Conservation (phyloP, 2,329 filamentous ascomycete species). For the Colletotrichum chrysophilum region DNA sequence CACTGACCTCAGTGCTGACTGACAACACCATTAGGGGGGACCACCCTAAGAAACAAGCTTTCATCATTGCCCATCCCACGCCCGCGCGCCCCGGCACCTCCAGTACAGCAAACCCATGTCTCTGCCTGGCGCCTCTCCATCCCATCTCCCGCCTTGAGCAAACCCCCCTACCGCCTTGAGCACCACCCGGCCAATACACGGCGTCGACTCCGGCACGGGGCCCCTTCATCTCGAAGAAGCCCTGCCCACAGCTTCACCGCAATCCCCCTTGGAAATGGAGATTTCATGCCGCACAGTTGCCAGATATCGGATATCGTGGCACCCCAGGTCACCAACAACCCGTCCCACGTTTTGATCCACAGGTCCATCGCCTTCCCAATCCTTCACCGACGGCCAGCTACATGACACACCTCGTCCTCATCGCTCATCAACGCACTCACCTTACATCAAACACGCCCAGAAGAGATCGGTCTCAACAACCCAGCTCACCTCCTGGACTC, state of each 20-base stretch:
- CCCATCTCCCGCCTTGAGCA: neutral
- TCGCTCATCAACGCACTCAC: neutral
- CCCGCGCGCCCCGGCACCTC: neutral
- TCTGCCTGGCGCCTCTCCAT: neutral
- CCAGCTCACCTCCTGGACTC: neutral
- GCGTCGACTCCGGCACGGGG: conserved; percentile 12
- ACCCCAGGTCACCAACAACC: conserved; percentile 3
- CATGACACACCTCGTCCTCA: neutral
- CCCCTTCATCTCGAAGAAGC: neutral
- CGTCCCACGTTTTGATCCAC: conserved; percentile 11
- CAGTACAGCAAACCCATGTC: neutral
- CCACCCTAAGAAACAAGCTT: conserved; percentile 17
- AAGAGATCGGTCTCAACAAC: neutral
- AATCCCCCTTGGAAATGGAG: neutral
- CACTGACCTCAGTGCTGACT: neutral
- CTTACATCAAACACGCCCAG: neutral
- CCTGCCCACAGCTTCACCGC: conserved; percentile 6
- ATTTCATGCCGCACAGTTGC: neutral
- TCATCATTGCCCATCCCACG: neutral
- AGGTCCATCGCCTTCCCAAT: neutral
- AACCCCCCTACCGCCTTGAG: neutral
- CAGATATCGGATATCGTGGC: conserved; percentile 2
- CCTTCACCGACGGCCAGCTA: conserved; percentile 2
- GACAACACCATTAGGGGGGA: neutral
- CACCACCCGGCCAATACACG: conserved; percentile 11